phyloP scores from a whole-genome alignment of 257 asterid genomes.

The Phtheirospermum japonicum region DNA sequence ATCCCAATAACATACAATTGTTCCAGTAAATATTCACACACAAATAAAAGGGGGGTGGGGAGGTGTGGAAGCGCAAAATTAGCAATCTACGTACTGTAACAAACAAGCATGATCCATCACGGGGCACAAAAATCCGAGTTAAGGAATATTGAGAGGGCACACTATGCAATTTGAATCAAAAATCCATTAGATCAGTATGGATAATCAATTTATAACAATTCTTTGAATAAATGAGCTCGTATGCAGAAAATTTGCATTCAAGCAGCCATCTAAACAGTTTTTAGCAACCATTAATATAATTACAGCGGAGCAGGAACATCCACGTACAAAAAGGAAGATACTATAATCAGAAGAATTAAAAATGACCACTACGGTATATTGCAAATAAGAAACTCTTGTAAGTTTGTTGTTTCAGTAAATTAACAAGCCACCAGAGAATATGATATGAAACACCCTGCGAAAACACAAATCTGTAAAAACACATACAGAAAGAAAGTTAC shows the following conservation, averaged over 20 bases:
- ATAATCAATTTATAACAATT: neutral
- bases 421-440: constrained; percentile 13
- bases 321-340: neutral
- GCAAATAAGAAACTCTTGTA: constrained; percentile 1
- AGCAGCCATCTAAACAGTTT: neutral
- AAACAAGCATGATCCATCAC: neutral
- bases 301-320: neutral
- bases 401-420: neutral
- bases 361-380: neutral
- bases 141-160: neutral
- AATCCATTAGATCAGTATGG: no score
- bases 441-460: neutral
- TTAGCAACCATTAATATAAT: neutral
- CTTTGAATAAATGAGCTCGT: neutral
- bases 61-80: no score
- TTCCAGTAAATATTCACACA: neutral
- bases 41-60: no score
- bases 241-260: neutral
- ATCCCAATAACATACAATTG: no score
- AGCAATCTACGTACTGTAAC: neutral
- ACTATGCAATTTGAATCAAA: neutral
- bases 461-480: constrained; percentile 6
- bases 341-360: neutral
- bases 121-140: neutral
- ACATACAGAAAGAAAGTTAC: constrained; percentile 9